These are phyloP conservation scores for Adenanthera pavonina DNA, from an alignment of 306 rosid species.

Conservation along the genomic window DNA sequence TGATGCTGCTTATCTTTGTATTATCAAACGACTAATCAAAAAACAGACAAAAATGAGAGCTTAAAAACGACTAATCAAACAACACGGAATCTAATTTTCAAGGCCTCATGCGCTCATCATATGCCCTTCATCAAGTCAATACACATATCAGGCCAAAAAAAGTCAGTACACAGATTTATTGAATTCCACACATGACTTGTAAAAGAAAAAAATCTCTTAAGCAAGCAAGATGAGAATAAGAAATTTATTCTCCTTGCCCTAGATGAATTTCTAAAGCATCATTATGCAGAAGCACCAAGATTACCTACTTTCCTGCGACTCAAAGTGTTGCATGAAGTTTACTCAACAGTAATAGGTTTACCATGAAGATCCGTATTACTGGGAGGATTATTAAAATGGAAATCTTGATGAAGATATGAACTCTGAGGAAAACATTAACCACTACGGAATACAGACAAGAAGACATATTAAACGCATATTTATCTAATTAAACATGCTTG, in stretches of 20 bases:
- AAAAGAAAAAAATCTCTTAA: background rate
- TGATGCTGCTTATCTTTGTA: background rate
- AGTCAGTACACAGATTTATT: background rate
- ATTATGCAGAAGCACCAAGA: slow-evolving; percentile 14
- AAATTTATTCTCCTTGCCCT: slow-evolving; percentile 26
- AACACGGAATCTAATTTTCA: no score
- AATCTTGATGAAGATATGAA: background rate
- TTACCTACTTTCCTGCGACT: slow-evolving; percentile 27
- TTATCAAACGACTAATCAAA: background rate
- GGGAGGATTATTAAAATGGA: background rate
- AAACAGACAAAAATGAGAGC: slow-evolving; percentile 20
- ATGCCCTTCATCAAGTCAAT: background rate
- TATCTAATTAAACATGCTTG: background rate
- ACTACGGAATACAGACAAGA: background rate
- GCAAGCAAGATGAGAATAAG: slow-evolving; percentile 16
- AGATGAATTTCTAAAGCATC: slow-evolving; percentile 28
- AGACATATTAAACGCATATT: background rate
- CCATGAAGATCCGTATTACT: background rate
- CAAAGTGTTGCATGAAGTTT: slow-evolving; percentile 18
- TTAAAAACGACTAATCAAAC: no score
- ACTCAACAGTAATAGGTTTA: slow-evolving; percentile 20
- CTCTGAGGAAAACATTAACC: background rate
- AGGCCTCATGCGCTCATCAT: background rate
- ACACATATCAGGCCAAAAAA: background rate
- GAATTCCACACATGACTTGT: background rate